Evolutionary conservation across 1,139 yeast species (phyloP).

Genomic region (Yarrowia galli): DNA sequence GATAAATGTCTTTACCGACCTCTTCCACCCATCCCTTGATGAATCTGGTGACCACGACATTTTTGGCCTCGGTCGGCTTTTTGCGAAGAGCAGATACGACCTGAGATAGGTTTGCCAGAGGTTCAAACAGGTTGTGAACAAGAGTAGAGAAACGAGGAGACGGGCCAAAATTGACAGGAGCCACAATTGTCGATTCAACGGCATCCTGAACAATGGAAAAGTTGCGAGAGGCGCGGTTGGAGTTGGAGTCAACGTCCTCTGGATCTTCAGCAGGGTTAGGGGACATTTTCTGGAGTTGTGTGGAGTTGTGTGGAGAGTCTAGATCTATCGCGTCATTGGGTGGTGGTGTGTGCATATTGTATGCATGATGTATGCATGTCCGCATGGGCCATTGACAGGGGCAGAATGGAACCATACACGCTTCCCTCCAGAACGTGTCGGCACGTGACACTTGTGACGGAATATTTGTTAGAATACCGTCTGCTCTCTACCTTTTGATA

Average conservation of each 20-base stretch:
- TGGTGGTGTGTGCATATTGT: too few species aligned
- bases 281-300: not conserved
- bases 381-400: too few species aligned
- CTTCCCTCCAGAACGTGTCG: too few species aligned
- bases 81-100: slow-evolving; percentile 42
- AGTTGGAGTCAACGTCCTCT: too few species aligned
- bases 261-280: not conserved
- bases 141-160: slow-evolving; percentile 54
- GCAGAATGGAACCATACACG: too few species aligned
- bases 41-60: slow-evolving; percentile 55
- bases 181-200: slow-evolving; percentile 33
- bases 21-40: slow-evolving; percentile 65
- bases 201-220: slow-evolving; percentile 16
- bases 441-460: too few species aligned
- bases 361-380: too few species aligned
- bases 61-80: slow-evolving; percentile 48
- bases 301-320: too few species aligned
- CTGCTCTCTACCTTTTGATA: too few species aligned
- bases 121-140: slow-evolving; percentile 49
- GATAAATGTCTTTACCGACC: slow-evolving; percentile 75
- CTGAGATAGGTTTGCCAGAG: slow-evolving; percentile 44
- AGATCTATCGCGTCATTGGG: too few species aligned
- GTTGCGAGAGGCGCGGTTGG: not conserved
- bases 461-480: too few species aligned
- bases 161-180: slow-evolving; percentile 52